Percentiles rank a stretch among this genome's conserved stretches.
These are phyloP conservation scores for Phytophthora litchii DNA, from an alignment of 352 stramenopile genomes.

Conservation along the genomic window DNA sequence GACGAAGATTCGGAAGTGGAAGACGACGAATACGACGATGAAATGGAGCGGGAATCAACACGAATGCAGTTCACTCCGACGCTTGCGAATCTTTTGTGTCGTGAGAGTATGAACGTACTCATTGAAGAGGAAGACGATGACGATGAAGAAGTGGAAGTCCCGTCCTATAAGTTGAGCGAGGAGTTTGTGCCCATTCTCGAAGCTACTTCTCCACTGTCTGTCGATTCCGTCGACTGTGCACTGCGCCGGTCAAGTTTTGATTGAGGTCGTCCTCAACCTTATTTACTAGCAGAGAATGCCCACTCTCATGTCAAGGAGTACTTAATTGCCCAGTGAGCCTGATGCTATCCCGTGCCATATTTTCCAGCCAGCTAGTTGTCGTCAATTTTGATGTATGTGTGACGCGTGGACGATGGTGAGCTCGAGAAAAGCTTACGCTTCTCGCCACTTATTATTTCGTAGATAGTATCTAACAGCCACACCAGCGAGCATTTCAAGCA, in stretches of 20 bases:
- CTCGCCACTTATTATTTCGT: constrained; percentile 32
- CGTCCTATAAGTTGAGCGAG: constrained; percentile 38
- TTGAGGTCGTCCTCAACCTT: constrained; percentile 28
- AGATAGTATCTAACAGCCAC: constrained; percentile 34
- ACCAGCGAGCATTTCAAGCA: constrained; percentile 18
- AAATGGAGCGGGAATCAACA: constrained; percentile 41
- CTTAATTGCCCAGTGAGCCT: constrained; percentile 8
- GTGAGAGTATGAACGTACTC: constrained; percentile 60
- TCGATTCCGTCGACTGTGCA: constrained; percentile 55
- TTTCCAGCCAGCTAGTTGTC: constrained; percentile 20
- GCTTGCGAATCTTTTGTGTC: constrained; percentile 50
- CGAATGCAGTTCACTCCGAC: constrained; percentile 52
- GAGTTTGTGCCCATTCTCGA: constrained; percentile 68
- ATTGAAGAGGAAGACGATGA: constrained; percentile 64
- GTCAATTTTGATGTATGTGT: constrained; percentile 42
- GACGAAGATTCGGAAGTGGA: constrained; percentile 37
- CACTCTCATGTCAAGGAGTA: constrained; percentile 18
- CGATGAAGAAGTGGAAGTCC: constrained; percentile 46
- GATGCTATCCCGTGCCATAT: constrained; percentile 11
- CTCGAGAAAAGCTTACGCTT: constrained; percentile 13
- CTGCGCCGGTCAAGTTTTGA: constrained; percentile 41
- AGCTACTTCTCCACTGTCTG: constrained; percentile 38
- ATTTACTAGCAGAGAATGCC: constrained; percentile 33
- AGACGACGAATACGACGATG: constrained; percentile 36
- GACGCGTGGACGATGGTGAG: constrained; percentile 28